Evolutionary conservation across 129 eudicot species (phyloP).

Genomic region (Flaveria bidentis): DNA sequence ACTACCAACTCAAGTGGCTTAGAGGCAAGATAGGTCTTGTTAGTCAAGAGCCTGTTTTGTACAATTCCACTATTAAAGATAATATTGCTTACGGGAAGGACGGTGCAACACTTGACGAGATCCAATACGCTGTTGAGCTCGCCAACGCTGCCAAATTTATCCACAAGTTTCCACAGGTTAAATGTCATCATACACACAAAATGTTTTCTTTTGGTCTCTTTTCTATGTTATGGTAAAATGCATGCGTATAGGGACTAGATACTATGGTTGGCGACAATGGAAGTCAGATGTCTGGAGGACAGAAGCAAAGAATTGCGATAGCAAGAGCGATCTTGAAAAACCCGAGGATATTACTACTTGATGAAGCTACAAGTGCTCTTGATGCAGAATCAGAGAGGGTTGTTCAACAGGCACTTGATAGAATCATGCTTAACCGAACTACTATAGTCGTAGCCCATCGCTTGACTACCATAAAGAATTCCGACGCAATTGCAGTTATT

Average conservation of each 20-base stretch:
- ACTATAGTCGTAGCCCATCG: conserved; percentile 12
- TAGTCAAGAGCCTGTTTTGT: conserved; percentile 12
- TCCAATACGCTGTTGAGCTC: conserved; percentile 2
- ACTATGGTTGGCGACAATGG: conserved; percentile 13
- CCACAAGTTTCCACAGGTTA: background rate
- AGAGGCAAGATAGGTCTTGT: conserved; percentile 16
- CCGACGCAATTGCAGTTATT: background rate
- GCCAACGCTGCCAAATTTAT: conserved; percentile 11
- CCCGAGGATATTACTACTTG: conserved; percentile 17
- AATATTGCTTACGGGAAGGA: conserved; percentile 16
- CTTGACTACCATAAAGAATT: conserved; percentile 6
- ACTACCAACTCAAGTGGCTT: conserved; percentile 18
- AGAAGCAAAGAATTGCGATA: conserved; percentile 12
- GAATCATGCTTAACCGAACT: conserved; percentile 11
- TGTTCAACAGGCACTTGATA: conserved; percentile 9
- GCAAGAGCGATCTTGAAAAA: conserved; percentile 12
- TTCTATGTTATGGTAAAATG: background rate
- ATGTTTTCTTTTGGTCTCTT: background rate
- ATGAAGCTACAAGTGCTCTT: conserved; percentile 19
- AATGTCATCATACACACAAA: background rate
- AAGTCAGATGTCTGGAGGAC: conserved; percentile 15
- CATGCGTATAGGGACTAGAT: background rate
- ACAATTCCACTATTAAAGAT: conserved; percentile 3
- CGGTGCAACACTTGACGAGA: conserved; percentile 10
- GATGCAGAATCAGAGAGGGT: conserved; percentile 11